Evolutionary conservation across 23 red algal genomes (phyloP).

Genomic region (Cyanidiococcus yangmingshanensis): DNA sequence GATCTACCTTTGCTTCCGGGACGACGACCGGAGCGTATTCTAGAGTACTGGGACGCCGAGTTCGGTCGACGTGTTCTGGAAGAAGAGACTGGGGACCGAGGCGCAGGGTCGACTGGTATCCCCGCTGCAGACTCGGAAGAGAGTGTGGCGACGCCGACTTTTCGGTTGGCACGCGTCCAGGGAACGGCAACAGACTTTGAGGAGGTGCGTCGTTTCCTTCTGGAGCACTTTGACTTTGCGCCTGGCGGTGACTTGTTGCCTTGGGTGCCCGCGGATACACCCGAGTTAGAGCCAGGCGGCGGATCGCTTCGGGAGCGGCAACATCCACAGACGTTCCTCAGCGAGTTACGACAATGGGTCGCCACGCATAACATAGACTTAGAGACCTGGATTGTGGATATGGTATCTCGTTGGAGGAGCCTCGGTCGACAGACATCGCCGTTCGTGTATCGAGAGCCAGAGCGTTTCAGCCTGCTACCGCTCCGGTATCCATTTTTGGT

Average conservation of each 20-base stretch:
- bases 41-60: slow-evolving; percentile 19
- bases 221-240: slow-evolving; percentile 8
- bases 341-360: not conserved
- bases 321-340: not conserved
- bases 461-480: slow-evolving; percentile 28
- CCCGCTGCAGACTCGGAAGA: not conserved
- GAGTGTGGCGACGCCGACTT: not conserved
- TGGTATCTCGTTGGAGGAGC: slow-evolving; percentile 2
- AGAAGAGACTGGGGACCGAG: not conserved
- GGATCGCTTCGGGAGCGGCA: not conserved
- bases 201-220: slow-evolving; percentile 5
- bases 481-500: slow-evolving; percentile 63
- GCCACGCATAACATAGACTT: not conserved
- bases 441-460: slow-evolving; percentile 7
- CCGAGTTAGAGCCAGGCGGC: not conserved
- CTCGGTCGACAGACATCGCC: slow-evolving; percentile 19
- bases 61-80: slow-evolving; percentile 1
- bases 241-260: slow-evolving; percentile 1
- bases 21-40: slow-evolving; percentile 1
- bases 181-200: not conserved
- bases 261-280: not conserved
- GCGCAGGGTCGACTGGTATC: not conserved
- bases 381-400: not conserved
- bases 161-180: not conserved
- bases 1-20: slow-evolving; percentile 20